Percentiles rank a stretch among this genome's conserved stretches.
These are phyloP conservation scores for Aspergillus hancockii DNA, from an alignment of 495 filamentous ascomycete species.

Conservation along the genomic window DNA sequence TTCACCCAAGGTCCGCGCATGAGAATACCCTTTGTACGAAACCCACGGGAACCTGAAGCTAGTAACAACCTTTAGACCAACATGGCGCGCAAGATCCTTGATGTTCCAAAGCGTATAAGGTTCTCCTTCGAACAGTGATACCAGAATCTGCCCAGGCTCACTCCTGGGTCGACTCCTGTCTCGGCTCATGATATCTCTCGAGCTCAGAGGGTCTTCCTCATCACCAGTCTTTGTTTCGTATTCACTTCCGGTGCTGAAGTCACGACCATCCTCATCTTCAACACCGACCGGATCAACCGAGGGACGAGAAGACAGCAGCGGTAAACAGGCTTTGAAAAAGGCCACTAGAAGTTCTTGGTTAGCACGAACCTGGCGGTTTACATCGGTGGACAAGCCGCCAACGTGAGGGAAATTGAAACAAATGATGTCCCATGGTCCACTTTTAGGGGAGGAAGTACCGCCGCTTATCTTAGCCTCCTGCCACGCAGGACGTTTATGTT, in stretches of 20 bases:
- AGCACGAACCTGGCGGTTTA: constrained; percentile 87
- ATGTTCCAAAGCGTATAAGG: constrained; percentile 97
- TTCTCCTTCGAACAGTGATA: constrained; percentile 88
- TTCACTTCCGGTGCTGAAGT: constrained; percentile 16
- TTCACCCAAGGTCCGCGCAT: constrained; percentile 83
- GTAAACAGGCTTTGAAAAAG: constrained; percentile 69
- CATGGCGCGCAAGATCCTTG: constrained; percentile 77
- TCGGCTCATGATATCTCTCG: constrained; percentile 1
- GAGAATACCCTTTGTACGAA: constrained; percentile 82
- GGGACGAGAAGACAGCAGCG: constrained; percentile 47
- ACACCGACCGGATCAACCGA: constrained; percentile 28
- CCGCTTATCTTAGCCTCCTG: constrained; percentile 18
- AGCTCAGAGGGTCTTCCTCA: constrained; percentile 14
- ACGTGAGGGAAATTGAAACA: constrained; percentile 98
- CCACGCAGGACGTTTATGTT: constrained; percentile 38
- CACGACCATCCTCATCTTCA: constrained; percentile 24
- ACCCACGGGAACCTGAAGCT: constrained; percentile 76
- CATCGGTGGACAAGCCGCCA: constrained; percentile 86
- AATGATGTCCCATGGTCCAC: constrained; percentile 66
- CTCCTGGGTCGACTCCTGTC: constrained; percentile 23
- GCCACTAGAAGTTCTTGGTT: constrained; percentile 88
- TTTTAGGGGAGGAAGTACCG: constrained; percentile 17
- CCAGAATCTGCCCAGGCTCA: constrained; percentile 66
- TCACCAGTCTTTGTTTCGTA: constrained; percentile 15
- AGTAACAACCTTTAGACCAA: constrained; percentile 69